These are phyloP conservation scores for Coelastrella sp. DNA, from an alignment of 139 green algal species.

Conservation along the genomic window DNA sequence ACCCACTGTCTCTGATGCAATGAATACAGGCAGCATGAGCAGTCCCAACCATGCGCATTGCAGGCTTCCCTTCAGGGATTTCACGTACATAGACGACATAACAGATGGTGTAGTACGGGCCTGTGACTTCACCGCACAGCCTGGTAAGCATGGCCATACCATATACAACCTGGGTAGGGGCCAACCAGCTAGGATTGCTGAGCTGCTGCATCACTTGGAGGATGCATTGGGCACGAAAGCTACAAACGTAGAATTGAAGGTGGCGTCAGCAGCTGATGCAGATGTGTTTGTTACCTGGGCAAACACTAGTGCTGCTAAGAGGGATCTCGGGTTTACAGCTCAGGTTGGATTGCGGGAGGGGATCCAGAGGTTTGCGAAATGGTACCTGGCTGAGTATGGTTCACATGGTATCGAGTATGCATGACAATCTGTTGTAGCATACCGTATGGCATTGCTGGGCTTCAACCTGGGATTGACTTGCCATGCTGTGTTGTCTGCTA, in stretches of 20 bases:
- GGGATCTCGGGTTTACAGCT: neutral
- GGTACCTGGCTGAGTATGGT: neutral
- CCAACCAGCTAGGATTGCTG: neutral
- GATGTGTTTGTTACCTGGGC: neutral
- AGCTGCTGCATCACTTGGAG: neutral
- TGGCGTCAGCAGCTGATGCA: neutral
- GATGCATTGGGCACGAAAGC: neutral
- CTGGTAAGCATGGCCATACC: neutral
- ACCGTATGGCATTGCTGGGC: no score
- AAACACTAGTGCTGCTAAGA: neutral
- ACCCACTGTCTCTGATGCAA: neutral
- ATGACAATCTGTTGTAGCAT: no score
- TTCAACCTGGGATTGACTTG: no score
- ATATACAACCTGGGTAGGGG: neutral
- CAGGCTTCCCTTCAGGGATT: neutral
- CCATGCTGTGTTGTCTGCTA: no score
- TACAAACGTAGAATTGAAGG: neutral
- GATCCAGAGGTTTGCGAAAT: neutral
- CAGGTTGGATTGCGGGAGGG: neutral
- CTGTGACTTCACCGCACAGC: neutral
- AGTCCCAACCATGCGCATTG: neutral
- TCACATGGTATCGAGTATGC: no score
- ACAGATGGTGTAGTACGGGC: neutral
- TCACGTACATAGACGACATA: conserved; percentile 3
- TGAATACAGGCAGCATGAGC: neutral